Base-by-base conservation (phyloP, 768 basidiomycete genomes). In the Tulasnella sp. region DNA sequence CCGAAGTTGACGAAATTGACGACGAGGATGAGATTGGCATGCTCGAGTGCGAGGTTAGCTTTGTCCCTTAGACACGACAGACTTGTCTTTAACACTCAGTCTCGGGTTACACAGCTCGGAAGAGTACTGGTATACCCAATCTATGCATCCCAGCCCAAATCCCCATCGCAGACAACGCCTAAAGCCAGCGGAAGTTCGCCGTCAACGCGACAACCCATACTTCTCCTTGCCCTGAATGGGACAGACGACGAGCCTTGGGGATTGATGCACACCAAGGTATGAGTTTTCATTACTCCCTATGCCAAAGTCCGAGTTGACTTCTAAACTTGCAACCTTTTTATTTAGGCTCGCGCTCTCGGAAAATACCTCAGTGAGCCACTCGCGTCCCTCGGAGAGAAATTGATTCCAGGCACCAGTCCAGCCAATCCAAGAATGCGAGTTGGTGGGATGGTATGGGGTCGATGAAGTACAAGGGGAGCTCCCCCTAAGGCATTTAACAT, bases 21-120 rank as follows among this genome's bases (percentile, higher is more conserved):
- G 42, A 49, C n/a, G 77, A 78, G 42, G 77, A 78, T 31, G 40
- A 77, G 49, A 31, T 77, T 19, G 77, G 67, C 3, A 76, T 77
- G 76, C 36, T 77, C 6, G 77, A 78, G 29, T 77, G 77, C 45
- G 77, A 78, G 77, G 77, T 78, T 11, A 29, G 77, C 36, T 49
- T 25, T 9, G 54, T 42, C 36, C 52, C 2, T 29, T 37, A 19
- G 29, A 71, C 34, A 14, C 22, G 4, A 22, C 29, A 25, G 22
- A 5, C 15, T 38, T 34, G 7, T 14, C 71, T 38, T 22, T 25
- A 8, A 22, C 42, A 54, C 39, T 15, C 14, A 6, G n/a, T 4
- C 38, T 34, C 7, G 45, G n/a, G 25, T 11, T 72, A 29, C 19
- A 1, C 42, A 78, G 77, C 76, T 78, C 17, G 77, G 77, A 39